These are phyloP conservation scores for Fusarium buxicola DNA, from an alignment of 2,329 filamentous ascomycete species.

Conservation along the genomic window DNA sequence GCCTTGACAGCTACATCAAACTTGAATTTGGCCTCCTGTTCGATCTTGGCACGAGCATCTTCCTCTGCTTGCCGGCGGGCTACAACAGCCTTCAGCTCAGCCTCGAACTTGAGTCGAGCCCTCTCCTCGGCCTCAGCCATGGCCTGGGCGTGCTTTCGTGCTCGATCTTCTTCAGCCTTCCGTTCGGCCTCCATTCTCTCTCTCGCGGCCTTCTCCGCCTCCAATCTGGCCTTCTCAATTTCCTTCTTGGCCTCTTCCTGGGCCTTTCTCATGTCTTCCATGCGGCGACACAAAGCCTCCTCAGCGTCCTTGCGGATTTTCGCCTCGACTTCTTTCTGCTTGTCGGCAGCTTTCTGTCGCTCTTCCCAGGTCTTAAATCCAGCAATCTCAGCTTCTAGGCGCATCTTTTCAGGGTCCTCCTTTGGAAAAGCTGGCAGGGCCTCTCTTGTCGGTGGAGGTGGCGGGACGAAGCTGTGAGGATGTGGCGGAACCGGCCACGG, in stretches of 20 bases:
- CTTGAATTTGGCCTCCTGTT: conserved; percentile 60
- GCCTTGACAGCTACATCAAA: conserved; percentile 58
- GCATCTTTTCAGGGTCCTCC: conserved; percentile 69
- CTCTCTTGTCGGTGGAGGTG: too few species aligned
- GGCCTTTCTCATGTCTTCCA: conserved; percentile 44
- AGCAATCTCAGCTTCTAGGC: conserved; percentile 70
- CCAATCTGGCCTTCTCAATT: conserved; percentile 41
- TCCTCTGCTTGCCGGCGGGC: conserved; percentile 59
- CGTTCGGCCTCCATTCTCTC: conserved; percentile 57
- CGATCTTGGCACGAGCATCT: conserved; percentile 57
- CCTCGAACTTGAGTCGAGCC: conserved; percentile 59
- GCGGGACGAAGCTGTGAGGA: too few species aligned
- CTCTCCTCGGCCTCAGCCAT: conserved; percentile 59
- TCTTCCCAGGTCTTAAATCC: conserved; percentile 60
- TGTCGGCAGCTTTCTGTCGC: conserved; percentile 59
- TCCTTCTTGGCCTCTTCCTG: conserved; percentile 53
- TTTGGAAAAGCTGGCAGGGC: conserved; percentile 52
- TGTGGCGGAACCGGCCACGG: too few species aligned
- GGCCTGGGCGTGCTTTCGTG: conserved; percentile 61
- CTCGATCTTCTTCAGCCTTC: conserved; percentile 42
- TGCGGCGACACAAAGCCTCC: conserved; percentile 50
- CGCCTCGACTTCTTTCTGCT: conserved; percentile 57
- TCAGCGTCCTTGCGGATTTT: conserved; percentile 61
- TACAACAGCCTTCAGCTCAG: conserved; percentile 57
- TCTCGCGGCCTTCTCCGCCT: conserved; percentile 58